phyloP scores from a whole-genome alignment of 2,329 filamentous ascomycete genomes.

The Paraphaeosphaeria minitans region DNA sequence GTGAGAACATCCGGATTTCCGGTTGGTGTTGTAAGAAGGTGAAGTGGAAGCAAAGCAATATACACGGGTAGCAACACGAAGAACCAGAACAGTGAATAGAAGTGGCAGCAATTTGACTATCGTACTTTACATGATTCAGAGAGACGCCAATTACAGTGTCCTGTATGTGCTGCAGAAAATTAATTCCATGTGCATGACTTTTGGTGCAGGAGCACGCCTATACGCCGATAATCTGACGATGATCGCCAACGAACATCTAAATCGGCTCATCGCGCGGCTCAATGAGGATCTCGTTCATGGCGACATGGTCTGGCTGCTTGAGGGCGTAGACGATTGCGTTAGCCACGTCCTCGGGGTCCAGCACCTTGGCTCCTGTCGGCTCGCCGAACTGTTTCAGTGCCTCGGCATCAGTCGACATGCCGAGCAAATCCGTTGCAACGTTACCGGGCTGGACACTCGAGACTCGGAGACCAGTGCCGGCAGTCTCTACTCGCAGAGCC shows the following conservation, averaged over 20 bases:
- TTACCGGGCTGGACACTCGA: conserved; percentile 80
- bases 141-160: background rate
- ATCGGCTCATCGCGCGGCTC: conserved; percentile 47
- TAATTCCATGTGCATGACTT: background rate
- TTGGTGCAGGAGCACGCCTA: background rate
- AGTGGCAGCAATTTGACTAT: background rate
- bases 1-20: conserved; percentile 59
- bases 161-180: background rate
- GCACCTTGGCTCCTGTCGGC: conserved; percentile 73
- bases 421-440: conserved; percentile 72
- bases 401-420: conserved; percentile 76
- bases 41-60: background rate
- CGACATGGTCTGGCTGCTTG: conserved; percentile 74
- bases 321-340: conserved; percentile 75
- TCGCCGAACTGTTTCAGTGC: conserved; percentile 80
- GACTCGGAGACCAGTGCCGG: conserved; percentile 72
- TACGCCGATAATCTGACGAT: background rate
- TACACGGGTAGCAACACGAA: background rate
- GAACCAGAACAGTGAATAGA: background rate
- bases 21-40: conserved; percentile 38
- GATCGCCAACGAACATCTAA: conserved; percentile 8
- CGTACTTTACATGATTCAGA: conserved; percentile 1
- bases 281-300: conserved; percentile 80
- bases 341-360: conserved; percentile 76
- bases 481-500: conserved; percentile 74